phyloP scores from a whole-genome alignment of 2,329 filamentous ascomycete genomes.

The Clarireedia hainanense region DNA sequence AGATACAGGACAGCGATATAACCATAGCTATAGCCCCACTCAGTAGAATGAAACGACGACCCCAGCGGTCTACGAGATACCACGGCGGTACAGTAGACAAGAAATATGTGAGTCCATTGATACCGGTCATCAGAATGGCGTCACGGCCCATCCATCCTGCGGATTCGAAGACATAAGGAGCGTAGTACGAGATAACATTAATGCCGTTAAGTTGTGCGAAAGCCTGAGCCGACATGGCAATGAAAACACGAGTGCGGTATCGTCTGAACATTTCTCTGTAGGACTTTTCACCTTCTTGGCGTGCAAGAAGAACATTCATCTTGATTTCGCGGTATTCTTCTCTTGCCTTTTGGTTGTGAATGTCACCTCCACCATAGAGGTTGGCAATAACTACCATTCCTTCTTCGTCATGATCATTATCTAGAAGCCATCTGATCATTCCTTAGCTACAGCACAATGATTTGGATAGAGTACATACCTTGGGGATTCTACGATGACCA shows the following conservation, averaged over 20 bases:
- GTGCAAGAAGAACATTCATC: constrained; percentile 88
- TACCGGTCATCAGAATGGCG: constrained; percentile 93
- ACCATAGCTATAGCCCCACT: constrained; percentile 87
- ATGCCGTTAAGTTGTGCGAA: constrained; percentile 97
- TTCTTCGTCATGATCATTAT: constrained; percentile 97
- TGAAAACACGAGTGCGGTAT: constrained; percentile 88
- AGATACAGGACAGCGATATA: constrained; percentile 78
- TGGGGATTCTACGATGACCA: constrained; percentile 94
- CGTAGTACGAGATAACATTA: constrained; percentile 99
- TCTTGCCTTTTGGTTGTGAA: constrained; percentile 84
- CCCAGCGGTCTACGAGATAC: constrained; percentile 93
- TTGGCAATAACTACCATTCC: constrained; percentile 98
- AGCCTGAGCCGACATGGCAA: constrained; percentile 96
- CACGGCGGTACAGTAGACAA: constrained; percentile 90
- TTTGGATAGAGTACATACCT: constrained; percentile 44
- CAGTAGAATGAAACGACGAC: constrained; percentile 79
- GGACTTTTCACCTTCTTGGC: constrained; percentile 88
- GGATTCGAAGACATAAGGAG: constrained; percentile 90
- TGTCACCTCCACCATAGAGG: constrained; percentile 89
- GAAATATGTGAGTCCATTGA: constrained; percentile 88
- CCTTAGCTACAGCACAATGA: constrained; percentile 9
- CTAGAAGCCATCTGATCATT: constrained; percentile 78
- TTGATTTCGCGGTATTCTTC: constrained; percentile 99
- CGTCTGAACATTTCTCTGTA: constrained; percentile 93
- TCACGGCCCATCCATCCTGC: constrained; percentile 90